These are phyloP conservation scores for Saccharomycopsis crataegensis DNA, from an alignment of 1,139 yeast genomes.

Conservation along the genomic window DNA sequence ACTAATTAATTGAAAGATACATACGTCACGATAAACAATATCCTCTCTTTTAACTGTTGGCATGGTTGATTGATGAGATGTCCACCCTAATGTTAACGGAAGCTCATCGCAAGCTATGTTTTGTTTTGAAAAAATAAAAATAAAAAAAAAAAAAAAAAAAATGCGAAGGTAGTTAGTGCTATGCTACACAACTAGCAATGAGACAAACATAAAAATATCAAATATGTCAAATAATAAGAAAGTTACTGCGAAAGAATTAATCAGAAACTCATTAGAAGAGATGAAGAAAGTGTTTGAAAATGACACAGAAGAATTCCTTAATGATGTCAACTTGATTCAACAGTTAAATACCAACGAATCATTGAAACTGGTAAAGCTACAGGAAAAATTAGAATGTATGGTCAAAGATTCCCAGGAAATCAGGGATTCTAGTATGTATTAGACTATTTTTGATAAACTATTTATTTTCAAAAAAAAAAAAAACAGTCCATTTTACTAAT, in stretches of 20 bases:
- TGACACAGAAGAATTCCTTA: slow-evolving; percentile 47
- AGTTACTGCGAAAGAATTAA: slow-evolving; percentile 20
- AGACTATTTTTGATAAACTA: slow-evolving; percentile 1
- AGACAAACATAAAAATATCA: neutral
- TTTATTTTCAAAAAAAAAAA: neutral
- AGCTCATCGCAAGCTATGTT: neutral
- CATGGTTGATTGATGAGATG: neutral
- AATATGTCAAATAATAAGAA: neutral
- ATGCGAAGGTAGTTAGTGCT: too few species aligned
- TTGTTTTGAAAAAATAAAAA: neutral
- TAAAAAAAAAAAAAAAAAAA: neutral
- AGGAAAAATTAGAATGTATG: slow-evolving; percentile 37
- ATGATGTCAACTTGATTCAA: slow-evolving; percentile 46
- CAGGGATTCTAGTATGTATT: slow-evolving; percentile 31
- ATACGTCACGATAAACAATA: too few species aligned
- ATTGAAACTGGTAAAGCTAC: slow-evolving; percentile 48
- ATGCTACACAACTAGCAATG: neutral
- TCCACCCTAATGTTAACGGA: too few species aligned
- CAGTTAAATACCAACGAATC: slow-evolving; percentile 53
- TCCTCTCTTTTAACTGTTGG: neutral
- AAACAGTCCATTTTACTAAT: slow-evolving; percentile 1
- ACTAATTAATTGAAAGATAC: too few species aligned
- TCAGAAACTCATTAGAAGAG: slow-evolving; percentile 28
- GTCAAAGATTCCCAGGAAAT: slow-evolving; percentile 32
- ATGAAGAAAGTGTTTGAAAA: slow-evolving; percentile 36